A percentile compares a stretch with the other conserved stretches of the same genome.
Evolutionary conservation across 1,284 basidiomycete genomes (phyloP).

Genomic region (Phaffia rhodozyma): DNA sequence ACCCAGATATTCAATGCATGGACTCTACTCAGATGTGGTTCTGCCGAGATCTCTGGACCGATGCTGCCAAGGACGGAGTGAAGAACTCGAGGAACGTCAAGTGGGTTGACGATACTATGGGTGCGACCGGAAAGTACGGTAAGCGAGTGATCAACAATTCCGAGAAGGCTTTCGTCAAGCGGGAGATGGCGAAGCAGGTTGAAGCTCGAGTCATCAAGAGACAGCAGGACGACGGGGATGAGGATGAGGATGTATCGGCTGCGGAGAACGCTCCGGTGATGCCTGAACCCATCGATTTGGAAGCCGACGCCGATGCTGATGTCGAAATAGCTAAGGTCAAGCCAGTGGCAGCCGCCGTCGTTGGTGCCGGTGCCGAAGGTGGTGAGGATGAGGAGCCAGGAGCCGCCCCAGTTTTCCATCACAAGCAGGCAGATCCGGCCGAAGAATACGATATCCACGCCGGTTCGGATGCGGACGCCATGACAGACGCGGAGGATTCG

Average conservation of each 20-base stretch:
- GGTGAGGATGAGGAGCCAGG: constrained; percentile 26
- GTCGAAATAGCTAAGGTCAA: constrained; percentile 23
- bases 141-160: constrained; percentile 24
- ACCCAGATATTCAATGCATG: constrained; percentile 69
- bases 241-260: constrained; percentile 21
- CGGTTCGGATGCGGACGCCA: constrained; percentile 79
- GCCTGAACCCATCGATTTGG: constrained; percentile 22
- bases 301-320: constrained; percentile 32
- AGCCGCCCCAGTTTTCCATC: constrained; percentile 18
- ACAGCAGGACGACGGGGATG: constrained; percentile 14
- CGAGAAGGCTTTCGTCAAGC: constrained; percentile 23
- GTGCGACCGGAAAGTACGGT: constrained; percentile 11
- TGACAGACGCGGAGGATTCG: constrained; percentile 46
- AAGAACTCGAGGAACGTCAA: constrained; percentile 24
- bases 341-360: constrained; percentile 17
- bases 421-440: constrained; percentile 21
- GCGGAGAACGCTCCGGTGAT: constrained; percentile 10
- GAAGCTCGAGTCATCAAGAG: constrained; percentile 16
- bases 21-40: constrained; percentile 93
- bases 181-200: constrained; percentile 22
- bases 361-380: constrained; percentile 15
- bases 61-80: constrained; percentile 57
- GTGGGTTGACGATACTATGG: constrained; percentile 21
- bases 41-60: constrained; percentile 83
- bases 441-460: constrained; percentile 49